phyloP scores from a whole-genome alignment of 257 asterid genomes.

The Sherardia arvensis region DNA sequence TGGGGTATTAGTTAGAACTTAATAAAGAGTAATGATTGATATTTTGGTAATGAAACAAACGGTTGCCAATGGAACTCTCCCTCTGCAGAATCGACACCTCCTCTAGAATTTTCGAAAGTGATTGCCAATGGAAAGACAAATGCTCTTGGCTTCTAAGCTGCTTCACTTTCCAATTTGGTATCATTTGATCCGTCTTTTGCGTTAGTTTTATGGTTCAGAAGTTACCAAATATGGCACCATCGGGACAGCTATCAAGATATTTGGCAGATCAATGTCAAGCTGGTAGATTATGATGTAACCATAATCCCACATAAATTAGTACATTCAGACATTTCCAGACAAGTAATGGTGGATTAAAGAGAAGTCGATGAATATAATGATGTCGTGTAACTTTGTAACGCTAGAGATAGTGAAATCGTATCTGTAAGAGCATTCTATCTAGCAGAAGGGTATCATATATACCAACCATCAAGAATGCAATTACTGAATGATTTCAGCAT shows the following conservation, averaged over 20 bases:
- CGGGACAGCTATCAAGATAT: background rate
- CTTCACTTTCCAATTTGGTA: background rate
- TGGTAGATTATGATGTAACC: background rate
- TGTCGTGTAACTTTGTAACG: too few relatives aligned
- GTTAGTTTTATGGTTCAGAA: background rate
- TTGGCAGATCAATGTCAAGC: background rate
- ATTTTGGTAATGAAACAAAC: conserved; percentile 3
- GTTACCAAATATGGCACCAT: background rate
- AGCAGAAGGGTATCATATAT: background rate
- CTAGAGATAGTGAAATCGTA: background rate
- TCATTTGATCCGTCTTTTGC: background rate
- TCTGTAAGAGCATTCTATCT: background rate
- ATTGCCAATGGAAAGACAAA: background rate
- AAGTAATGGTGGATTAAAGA: background rate
- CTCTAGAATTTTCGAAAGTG: background rate
- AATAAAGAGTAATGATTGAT: background rate
- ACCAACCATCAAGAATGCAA: background rate
- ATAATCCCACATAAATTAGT: background rate
- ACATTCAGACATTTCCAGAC: background rate
- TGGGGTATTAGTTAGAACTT: too few relatives aligned
- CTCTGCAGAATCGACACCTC: background rate
- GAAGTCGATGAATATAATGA: background rate
- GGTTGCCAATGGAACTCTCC: background rate
- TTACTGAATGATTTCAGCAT: background rate
- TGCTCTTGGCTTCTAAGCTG: background rate